Evolutionary conservation across 164 flowering plant species (phyloP).

Genomic region (Litsea cubeba): DNA sequence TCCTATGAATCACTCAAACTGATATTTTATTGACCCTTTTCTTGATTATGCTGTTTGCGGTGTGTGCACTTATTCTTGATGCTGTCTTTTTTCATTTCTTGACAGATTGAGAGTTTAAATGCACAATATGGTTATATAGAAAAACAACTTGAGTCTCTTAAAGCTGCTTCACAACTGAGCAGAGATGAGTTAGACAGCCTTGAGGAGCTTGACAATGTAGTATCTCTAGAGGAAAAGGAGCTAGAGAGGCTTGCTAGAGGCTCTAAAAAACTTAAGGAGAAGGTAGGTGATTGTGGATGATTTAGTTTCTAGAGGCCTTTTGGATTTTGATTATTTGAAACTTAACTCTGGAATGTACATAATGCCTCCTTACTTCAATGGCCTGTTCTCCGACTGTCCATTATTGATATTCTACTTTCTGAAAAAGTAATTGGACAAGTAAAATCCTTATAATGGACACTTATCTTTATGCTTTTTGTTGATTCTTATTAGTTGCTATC

Average conservation of each 20-base stretch:
- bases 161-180: conserved; percentile 67
- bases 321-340: neutral
- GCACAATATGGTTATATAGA: conserved; percentile 56
- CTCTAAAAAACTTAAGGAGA: conserved; percentile 72
- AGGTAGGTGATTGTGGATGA: conserved; percentile 40
- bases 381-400: neutral
- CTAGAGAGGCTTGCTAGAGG: conserved; percentile 53
- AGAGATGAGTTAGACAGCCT: conserved; percentile 66
- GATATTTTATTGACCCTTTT: neutral
- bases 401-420: no score
- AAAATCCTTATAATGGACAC: no score
- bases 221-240: conserved; percentile 69
- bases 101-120: conserved; percentile 76
- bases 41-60: neutral
- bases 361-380: neutral
- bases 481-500: neutral
- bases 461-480: neutral
- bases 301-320: neutral
- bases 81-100: neutral
- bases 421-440: no score
- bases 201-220: conserved; percentile 46
- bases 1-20: neutral
- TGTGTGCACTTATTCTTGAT: neutral
- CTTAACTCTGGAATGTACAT: neutral
- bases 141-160: conserved; percentile 72